Conservation (phyloP, 805 yeast species). For the Cyberlindnera mrakii region DNA sequence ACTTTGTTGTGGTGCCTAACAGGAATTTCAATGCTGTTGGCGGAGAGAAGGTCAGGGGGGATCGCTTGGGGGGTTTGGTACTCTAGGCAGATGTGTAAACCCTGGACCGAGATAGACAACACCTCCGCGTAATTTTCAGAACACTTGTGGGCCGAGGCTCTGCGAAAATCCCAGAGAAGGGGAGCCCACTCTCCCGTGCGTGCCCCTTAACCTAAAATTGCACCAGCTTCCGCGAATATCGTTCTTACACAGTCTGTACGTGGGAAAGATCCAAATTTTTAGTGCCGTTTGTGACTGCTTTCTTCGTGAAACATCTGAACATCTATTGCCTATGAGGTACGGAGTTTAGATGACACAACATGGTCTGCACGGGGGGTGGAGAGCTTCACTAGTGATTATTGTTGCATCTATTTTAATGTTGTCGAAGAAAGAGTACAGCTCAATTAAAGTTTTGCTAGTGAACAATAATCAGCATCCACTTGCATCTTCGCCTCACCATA, state of each 20-base stretch:
- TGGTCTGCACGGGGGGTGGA: background rate
- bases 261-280: background rate
- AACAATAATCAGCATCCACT: no score
- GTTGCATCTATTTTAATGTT: no score
- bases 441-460: no score
- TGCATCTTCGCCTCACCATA: no score
- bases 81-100: conserved; percentile 3
- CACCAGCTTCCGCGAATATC: background rate
- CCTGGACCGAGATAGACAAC: no score
- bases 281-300: conserved; percentile 13
- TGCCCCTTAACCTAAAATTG: background rate
- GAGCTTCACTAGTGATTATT: background rate
- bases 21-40: background rate
- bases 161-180: background rate
- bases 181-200: background rate
- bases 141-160: background rate
- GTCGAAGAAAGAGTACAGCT: no score
- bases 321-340: background rate
- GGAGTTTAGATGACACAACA: background rate
- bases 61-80: no score
- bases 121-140: conserved; percentile 10
- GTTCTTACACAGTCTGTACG: background rate
- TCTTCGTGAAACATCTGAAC: conserved; percentile 24
- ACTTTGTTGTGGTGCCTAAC: conserved; percentile 3
- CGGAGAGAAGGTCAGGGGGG: no score